A percentile compares a stretch with the other conserved stretches of the same genome.
phyloP scores from a whole-genome alignment of 768 basidiomycete genomes.

The Tulasnella sp. region DNA sequence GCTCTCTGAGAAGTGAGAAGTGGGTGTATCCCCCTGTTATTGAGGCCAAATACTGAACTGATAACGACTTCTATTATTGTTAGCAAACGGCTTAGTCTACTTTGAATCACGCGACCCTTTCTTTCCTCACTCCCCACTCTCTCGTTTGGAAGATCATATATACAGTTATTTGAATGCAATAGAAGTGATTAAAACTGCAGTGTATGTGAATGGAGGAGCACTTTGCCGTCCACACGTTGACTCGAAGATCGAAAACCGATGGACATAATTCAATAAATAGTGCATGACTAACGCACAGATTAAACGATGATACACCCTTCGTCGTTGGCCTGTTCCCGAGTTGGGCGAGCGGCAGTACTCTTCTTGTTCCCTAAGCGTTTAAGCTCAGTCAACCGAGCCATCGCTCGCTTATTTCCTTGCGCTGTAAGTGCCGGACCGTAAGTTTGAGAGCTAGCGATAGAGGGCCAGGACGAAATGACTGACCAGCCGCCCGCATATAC shows the following conservation, averaged over 20 bases:
- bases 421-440: constrained; percentile 37
- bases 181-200: too few species aligned
- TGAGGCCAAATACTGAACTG: too few species aligned
- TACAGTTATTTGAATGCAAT: too few species aligned
- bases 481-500: constrained; percentile 99
- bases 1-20: constrained; percentile 61
- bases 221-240: too few species aligned
- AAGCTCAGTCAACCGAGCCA: constrained; percentile 91
- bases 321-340: constrained; percentile 85
- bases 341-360: constrained; percentile 69
- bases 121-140: too few species aligned
- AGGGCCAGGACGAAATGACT: constrained; percentile 24
- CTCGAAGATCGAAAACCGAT: too few species aligned
- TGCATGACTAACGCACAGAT: background rate
- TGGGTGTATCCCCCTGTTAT: too few species aligned
- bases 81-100: too few species aligned
- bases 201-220: too few species aligned
- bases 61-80: too few species aligned
- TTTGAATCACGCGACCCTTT: too few species aligned
- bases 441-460: background rate
- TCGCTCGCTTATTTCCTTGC: constrained; percentile 96
- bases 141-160: too few species aligned
- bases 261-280: background rate
- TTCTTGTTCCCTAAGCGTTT: constrained; percentile 80
- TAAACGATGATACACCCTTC: constrained; percentile 69